Evolutionary conservation across 2,329 filamentous ascomycete species (phyloP).

Genomic region (Cladosporium velox): DNA sequence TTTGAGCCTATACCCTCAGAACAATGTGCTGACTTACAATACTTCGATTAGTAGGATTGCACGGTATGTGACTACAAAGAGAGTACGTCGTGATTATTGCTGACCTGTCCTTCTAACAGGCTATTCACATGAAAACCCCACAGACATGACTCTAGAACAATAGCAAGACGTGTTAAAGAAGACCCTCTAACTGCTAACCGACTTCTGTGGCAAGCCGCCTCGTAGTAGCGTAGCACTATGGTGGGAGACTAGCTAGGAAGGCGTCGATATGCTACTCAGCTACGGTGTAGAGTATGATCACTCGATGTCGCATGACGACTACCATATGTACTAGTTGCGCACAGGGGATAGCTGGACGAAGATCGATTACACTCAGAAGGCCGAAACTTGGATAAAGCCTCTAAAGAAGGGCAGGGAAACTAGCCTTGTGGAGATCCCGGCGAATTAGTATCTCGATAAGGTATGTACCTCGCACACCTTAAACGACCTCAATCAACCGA

Average conservation of each 20-base stretch:
- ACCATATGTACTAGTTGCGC: constrained; percentile 62
- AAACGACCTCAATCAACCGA: too few relatives aligned
- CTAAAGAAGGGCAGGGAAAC: constrained; percentile 59
- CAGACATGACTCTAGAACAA: constrained; percentile 70
- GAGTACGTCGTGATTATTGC: too few relatives aligned
- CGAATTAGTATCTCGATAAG: constrained; percentile 55
- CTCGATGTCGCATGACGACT: constrained; percentile 65
- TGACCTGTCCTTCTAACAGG: constrained; percentile 55
- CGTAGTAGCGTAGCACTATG: constrained; percentile 70
- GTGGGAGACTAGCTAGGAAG: constrained; percentile 71
- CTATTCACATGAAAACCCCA: constrained; percentile 72
- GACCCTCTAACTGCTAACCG: constrained; percentile 68
- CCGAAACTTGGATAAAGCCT: constrained; percentile 67
- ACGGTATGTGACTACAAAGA: too few relatives aligned
- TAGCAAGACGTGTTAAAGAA: constrained; percentile 72
- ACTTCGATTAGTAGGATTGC: too few relatives aligned
- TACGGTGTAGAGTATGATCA: constrained; percentile 71
- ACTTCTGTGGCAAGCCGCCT: constrained; percentile 69
- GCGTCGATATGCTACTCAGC: constrained; percentile 62
- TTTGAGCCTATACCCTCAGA: too few relatives aligned
- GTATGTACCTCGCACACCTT: too few relatives aligned
- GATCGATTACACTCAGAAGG: constrained; percentile 64
- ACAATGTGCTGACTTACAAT: too few relatives aligned
- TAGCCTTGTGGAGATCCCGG: constrained; percentile 63
- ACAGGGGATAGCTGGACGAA: constrained; percentile 67